These are phyloP conservation scores for Aspergillus panamensis DNA, from an alignment of 495 filamentous ascomycete genomes.

Conservation along the genomic window DNA sequence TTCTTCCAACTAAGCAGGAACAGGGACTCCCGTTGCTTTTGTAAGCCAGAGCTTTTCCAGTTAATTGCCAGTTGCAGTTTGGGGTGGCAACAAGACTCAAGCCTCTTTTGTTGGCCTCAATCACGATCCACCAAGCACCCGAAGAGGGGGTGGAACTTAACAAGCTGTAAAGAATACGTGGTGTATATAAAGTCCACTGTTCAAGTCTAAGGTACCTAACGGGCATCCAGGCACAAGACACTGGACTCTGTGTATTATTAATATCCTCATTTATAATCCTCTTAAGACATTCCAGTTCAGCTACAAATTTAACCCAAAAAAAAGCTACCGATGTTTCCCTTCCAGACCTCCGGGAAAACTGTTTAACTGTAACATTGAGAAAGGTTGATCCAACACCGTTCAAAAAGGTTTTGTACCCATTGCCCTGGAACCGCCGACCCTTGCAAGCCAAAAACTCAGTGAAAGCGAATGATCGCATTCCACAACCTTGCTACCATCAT, in stretches of 20 bases:
- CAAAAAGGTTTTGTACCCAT: neutral
- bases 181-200: no score
- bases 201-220: no score
- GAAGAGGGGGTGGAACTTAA: neutral
- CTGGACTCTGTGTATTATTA: no score
- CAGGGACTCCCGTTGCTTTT: constrained; percentile 14
- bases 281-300: no score
- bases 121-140: constrained; percentile 2
- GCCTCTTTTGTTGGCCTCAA: neutral
- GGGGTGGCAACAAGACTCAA: neutral
- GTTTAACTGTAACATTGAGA: neutral
- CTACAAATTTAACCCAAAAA: no score
- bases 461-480: neutral
- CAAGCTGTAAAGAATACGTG: neutral
- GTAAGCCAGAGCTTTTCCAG: constrained; percentile 3
- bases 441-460: neutral
- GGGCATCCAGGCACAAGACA: no score
- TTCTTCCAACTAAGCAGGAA: constrained; percentile 4
- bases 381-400: neutral
- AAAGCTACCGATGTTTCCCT: neutral
- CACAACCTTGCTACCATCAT: neutral
- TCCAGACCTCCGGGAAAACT: neutral
- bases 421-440: neutral
- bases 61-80: neutral
- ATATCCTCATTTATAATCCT: no score